Base-by-base conservation (phyloP, 1,284 basidiomycete species). In the Neolentinus lepideus region DNA sequence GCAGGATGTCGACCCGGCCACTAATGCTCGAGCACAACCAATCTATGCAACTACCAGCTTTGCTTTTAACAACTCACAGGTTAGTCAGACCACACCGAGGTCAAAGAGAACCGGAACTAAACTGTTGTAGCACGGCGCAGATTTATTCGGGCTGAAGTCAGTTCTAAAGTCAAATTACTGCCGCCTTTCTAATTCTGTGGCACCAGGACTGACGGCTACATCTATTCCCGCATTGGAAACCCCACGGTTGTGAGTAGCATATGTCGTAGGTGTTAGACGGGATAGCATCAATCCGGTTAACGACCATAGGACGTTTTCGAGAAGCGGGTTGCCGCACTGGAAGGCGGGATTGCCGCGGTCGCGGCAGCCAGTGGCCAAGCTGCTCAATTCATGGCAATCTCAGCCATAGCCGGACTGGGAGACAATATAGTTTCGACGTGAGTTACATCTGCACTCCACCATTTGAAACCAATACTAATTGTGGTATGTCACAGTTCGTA, bases 381-480 rank as follows among this genome's bases (percentile, higher is more conserved):
- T 0, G 92, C 92, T 0, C 90, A 93, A 66, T 89, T 91, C 66
- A 77, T 94, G 71, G 83, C 90, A 1, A 78, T 92, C 54, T 71
- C 80, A 8, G 75, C 84, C 12, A 75, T 93, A 51, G 84, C 87
- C 11, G 69, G 75, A 25, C 62, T 75, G n/a, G 90, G 90, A 4
- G 90, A 94, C 69, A 93, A 94, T 70, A 89, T 94, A 60, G 81
- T 93, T 8, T 81, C 85, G 1, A 84, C 85, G 75, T 84, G 58
- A 67, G 81, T 67, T n/a, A 25, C 24, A 1, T 10, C 6, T n/a
- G 11, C 29, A 14, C 24, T 29, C 0, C 11, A 12, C 54, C 14
- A n/a, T 14, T 19, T 19, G 1, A 47, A 36, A 53, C 45, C 9
- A 10, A 47, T 8, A 47, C 45, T 47, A 9, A 47, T 21, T 11